Evolutionary conservation across 257 asterid species (phyloP), one percentile per base, ranked within the genome.

Genomic region (Forsythia viridissima): DNA sequence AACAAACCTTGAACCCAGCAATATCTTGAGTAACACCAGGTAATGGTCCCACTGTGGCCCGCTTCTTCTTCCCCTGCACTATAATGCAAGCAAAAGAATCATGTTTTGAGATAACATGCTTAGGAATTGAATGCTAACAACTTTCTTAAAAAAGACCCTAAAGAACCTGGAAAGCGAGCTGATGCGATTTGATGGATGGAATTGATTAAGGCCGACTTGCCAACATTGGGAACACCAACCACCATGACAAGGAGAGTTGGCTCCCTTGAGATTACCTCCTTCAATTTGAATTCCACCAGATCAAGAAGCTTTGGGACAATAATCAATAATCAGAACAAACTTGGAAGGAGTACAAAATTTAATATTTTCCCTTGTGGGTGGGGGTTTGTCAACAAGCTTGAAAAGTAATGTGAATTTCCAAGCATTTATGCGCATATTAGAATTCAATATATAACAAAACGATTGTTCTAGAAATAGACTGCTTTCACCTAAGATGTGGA

Each of bases 11-110:
- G 81, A 80, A 93, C 85, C 99, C 99, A 74, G 96, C 96, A 91
- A 94, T 94, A 89, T 94, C 99, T 86, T 93, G 98, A 78, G 98
- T 93, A 81, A 94, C 98, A 81, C 99, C 99, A 71, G 99, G 99
- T 77, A 94, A 86, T 71, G 98, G 97, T 37, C 97, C 99, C 73
- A 94, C 98, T 16, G 93, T 89, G 77, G 98, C 94, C 81, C 92
- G 90, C 86, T 92, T 94, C 74, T 77, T 91, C 87, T 87, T 94
- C 87, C 79, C 91, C 97, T 94, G 99, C 91, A 79, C 99, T 94
- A 91, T 88, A 90, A 87, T 86, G 82, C 71, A 86, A 68, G 69
- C 76, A 81, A 71, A 65, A 77, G 72, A 39, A 83, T 91, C 80
- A 84, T 67, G 68, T 82, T 24, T 48, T 51, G 76, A 18, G 30